Base-by-base conservation (phyloP, 2,329 filamentous ascomycete species). In the Huntiella decipiens region DNA sequence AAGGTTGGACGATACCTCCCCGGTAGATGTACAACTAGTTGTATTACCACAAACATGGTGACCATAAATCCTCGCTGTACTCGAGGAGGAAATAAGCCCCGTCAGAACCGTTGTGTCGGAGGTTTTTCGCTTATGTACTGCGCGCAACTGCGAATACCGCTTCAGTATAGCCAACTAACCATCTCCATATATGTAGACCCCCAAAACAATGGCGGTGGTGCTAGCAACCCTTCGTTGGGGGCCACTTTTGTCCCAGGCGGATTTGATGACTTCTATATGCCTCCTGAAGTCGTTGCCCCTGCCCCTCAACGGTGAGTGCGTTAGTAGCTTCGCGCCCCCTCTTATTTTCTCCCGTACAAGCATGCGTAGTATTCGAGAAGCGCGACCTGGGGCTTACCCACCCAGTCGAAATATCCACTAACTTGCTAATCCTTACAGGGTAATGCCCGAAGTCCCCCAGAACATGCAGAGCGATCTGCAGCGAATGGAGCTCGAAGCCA, bases 391-490 rank as follows among this genome's bases (percentile, higher is more conserved):
- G 33, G 15, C 17, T 39, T 33, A 16, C 16, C 15, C 22, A 46
- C 38, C 31, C 44, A 31, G 16, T 19, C 22, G 36, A 37, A 33
- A 35, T 43, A 47, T 39, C 43, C 31, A 48, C 43, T 51, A 49
- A 45, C 45, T 32, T 49, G 39, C 22, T 36, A 13, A 31, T 22
- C 33, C 17, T 35, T 41, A 54, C 62, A 93, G 85, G 67, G 77
- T 92, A 57, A 94, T 88, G 77, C 83, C 85, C 60, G 86, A 95
- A 70, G 86, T 95, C 53, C 85, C 88, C 54, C 82, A 88, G 63
- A 88, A 94, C 64, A 95, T 98, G 75, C 86, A 94, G 66, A 80
- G 93, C 57, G 88, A 83, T 63, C 74, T 98, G 53, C 82, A 88
- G 57, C 79, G 87, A 61, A 76, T 98, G 66, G 87, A 95, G 68